Percentiles rank a stretch among this genome's conserved stretches.
phyloP scores from a whole-genome alignment of 2,329 filamentous ascomycete species.

The Mycosphaerella sp. region DNA sequence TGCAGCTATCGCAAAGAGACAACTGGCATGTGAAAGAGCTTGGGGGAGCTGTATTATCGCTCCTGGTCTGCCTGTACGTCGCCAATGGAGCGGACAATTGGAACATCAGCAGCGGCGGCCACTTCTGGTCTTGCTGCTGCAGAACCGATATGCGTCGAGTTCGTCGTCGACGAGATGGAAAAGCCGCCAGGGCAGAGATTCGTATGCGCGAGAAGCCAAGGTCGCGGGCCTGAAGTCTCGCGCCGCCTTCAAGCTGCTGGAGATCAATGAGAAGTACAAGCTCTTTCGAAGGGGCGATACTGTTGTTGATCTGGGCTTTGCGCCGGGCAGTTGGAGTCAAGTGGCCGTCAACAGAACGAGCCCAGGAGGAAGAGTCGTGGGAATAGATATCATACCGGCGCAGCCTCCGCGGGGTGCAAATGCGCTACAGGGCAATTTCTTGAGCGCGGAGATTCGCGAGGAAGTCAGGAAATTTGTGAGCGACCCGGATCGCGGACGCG shows the following conservation, averaged over 20 bases:
- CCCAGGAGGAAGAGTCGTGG: conserved; percentile 67
- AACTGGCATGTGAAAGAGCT: neutral
- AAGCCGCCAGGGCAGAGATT: conserved; percentile 66
- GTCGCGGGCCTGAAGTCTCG: conserved; percentile 78
- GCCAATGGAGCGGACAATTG: neutral
- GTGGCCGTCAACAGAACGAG: conserved; percentile 74
- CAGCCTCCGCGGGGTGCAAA: conserved; percentile 88
- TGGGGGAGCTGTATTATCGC: neutral
- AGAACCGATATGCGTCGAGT: conserved; percentile 22
- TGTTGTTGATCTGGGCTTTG: conserved; percentile 83
- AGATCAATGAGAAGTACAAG: conserved; percentile 77
- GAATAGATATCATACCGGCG: conserved; percentile 89
- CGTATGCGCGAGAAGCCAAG: conserved; percentile 66
- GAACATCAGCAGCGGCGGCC: neutral
- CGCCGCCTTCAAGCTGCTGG: conserved; percentile 86
- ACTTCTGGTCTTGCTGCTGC: neutral
- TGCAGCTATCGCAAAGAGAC: neutral
- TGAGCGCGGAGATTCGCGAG: conserved; percentile 65
- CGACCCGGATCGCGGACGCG: conserved; percentile 54
- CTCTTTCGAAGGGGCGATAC: conserved; percentile 76
- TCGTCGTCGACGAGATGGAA: conserved; percentile 75
- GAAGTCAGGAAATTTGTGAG: conserved; percentile 71
- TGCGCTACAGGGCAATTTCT: conserved; percentile 90
- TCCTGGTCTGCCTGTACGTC: neutral
- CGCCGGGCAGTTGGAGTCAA: conserved; percentile 62